phyloP scores from a whole-genome alignment of 23 red algal genomes.

The Gracilaria caudata region DNA sequence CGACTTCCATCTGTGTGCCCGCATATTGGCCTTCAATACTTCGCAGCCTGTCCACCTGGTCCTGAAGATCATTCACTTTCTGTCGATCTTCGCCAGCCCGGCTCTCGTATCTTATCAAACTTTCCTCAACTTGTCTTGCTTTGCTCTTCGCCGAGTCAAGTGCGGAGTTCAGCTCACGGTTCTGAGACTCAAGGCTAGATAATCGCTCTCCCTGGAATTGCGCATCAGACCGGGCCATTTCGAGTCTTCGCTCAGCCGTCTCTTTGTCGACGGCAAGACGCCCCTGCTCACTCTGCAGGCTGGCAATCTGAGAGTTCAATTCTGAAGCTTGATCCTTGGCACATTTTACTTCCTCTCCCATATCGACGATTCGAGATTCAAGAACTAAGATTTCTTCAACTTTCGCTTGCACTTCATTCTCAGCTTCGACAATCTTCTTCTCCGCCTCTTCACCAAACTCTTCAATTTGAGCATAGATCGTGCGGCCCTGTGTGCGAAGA shows the following conservation, averaged over 20 bases:
- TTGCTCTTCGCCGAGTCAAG: constrained; percentile 16
- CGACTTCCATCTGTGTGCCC: constrained; percentile 23
- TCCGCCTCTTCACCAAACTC: constrained; percentile 67
- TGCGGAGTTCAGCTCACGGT: background rate
- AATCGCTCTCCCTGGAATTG: constrained; percentile 37
- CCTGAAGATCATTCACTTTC: constrained; percentile 32
- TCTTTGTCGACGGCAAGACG: constrained; percentile 32
- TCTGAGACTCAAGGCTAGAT: constrained; percentile 12
- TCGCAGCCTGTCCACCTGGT: constrained; percentile 39
- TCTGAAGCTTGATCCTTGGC: constrained; percentile 26
- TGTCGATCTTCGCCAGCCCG: constrained; percentile 27
- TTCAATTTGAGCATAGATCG: constrained; percentile 62
- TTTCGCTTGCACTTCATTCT: constrained; percentile 46
- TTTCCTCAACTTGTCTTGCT: constrained; percentile 14
- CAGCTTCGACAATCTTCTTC: constrained; percentile 34
- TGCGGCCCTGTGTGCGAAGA: constrained; percentile 45
- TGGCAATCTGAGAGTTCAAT: constrained; percentile 1
- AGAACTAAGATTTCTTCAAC: constrained; percentile 47
- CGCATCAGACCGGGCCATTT: constrained; percentile 37
- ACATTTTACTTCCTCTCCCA: constrained; percentile 4
- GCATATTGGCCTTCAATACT: constrained; percentile 19
- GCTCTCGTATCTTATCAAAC: constrained; percentile 19
- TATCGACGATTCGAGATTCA: constrained; percentile 41
- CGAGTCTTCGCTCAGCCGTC: constrained; percentile 57
- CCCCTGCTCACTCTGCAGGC: constrained; percentile 32